Conservation (phyloP, 1,284 basidiomycete species). For the Apiotrichum veenhuisii region DNA sequence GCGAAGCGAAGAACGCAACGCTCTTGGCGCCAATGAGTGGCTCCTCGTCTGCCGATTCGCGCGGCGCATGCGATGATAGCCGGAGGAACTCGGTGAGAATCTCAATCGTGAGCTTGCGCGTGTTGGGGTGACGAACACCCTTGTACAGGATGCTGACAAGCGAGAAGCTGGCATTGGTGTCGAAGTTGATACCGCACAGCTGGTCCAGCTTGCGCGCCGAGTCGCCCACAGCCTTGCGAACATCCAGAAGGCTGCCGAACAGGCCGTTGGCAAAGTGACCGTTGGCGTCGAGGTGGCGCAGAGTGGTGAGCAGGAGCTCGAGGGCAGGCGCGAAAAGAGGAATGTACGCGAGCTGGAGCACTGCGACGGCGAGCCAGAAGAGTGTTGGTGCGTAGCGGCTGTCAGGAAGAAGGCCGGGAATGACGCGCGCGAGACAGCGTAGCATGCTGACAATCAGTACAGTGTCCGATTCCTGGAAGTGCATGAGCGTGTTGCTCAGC, state of each 20-base stretch:
- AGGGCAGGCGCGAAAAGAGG: conserved; percentile 67
- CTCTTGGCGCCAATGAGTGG: conserved; percentile 57
- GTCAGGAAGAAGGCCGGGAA: conserved; percentile 63
- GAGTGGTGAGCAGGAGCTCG: conserved; percentile 57
- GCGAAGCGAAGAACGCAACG: conserved; percentile 74
- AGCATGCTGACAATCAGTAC: conserved; percentile 74
- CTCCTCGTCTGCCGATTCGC: conserved; percentile 33
- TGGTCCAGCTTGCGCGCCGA: conserved; percentile 69
- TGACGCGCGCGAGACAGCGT: conserved; percentile 71
- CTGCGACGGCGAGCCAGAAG: conserved; percentile 79
- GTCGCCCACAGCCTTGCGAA: conserved; percentile 63
- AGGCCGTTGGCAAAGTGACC: conserved; percentile 56
- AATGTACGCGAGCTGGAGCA: conserved; percentile 71
- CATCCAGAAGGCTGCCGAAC: conserved; percentile 59
- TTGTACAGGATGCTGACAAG: conserved; percentile 79
- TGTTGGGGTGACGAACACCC: conserved; percentile 66
- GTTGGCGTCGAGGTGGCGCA: conserved; percentile 50
- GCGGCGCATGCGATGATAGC: conserved; percentile 50
- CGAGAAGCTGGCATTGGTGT: conserved; percentile 73
- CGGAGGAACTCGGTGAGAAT: conserved; percentile 46
- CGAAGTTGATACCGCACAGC: conserved; percentile 70
- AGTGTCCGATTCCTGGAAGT: conserved; percentile 40
- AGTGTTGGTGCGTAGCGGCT: conserved; percentile 70
- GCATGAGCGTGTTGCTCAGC: conserved; percentile 53
- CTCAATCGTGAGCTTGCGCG: conserved; percentile 52